Evolutionary conservation across 169 alveolate genomes (phyloP).

Genomic region (Babesia caballi): DNA sequence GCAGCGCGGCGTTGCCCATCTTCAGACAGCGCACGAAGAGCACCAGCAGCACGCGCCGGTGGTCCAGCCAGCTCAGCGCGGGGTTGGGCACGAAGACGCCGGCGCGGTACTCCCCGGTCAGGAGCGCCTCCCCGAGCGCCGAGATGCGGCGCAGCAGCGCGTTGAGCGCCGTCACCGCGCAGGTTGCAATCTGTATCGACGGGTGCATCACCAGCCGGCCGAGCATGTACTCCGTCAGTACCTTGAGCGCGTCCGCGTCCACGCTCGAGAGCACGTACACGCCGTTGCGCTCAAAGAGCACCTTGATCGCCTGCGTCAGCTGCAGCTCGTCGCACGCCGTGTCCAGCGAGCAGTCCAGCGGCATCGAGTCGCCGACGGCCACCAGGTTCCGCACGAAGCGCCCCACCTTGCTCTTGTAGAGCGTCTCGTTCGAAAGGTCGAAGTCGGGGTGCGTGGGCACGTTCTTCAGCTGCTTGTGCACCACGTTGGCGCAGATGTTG

Average conservation of each 20-base stretch:
- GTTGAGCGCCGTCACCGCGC: conserved; percentile 34
- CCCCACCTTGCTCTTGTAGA: conserved; percentile 33
- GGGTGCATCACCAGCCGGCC: conserved; percentile 59
- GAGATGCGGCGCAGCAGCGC: conserved; percentile 31
- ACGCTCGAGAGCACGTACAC: conserved; percentile 20
- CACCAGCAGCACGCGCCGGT: conserved; percentile 26
- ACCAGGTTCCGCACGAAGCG: conserved; percentile 42
- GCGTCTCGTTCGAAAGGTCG: conserved; percentile 16
- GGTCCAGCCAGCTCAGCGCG: conserved; percentile 32
- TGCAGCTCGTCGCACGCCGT: conserved; percentile 40
- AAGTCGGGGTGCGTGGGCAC: conserved; percentile 22
- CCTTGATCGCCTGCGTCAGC: conserved; percentile 52
- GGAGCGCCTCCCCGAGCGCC: conserved; percentile 7
- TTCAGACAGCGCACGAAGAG: conserved; percentile 50
- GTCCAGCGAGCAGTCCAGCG: conserved; percentile 20
- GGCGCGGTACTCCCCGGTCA: conserved; percentile 11
- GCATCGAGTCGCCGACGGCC: conserved; percentile 25
- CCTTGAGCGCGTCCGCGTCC: conserved; percentile 11
- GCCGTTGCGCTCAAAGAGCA: conserved; percentile 35
- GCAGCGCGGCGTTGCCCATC: conserved; percentile 45
- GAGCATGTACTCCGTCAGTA: conserved; percentile 24
- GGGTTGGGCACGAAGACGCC: conserved; percentile 36
- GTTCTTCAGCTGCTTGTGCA: conserved; percentile 28
- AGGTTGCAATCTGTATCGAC: conserved; percentile 54
- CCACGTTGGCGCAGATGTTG: conserved; percentile 46